Conservation (phyloP, 2,329 filamentous ascomycete genomes). For the Xylaria hypoxylon region DNA sequence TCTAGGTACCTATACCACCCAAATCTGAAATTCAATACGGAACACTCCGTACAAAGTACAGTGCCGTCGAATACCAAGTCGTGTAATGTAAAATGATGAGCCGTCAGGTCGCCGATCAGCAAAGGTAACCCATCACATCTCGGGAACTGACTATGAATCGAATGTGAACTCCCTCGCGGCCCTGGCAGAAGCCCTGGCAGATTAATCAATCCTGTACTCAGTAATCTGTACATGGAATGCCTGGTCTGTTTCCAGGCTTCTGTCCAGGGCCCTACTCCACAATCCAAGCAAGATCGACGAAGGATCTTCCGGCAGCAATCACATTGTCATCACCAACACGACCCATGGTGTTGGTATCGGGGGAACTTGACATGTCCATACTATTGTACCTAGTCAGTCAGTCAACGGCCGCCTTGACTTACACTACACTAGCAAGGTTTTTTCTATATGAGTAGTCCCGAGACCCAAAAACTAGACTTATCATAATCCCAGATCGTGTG, state of each 20-base stretch:
- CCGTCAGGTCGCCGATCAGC: slow-evolving; percentile 16
- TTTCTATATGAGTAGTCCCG: not conserved
- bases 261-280: not conserved
- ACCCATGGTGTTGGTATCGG: slow-evolving; percentile 10
- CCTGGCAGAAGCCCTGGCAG: not conserved
- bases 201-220: not conserved
- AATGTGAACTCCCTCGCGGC: not conserved
- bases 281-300: slow-evolving; percentile 1
- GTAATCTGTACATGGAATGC: not conserved
- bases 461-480: not conserved
- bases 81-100: slow-evolving; percentile 4
- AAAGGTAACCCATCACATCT: slow-evolving; percentile 11
- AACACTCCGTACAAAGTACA: slow-evolving; percentile 4
- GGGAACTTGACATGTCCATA: not conserved
- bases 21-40: not conserved
- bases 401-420: not conserved
- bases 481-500: slow-evolving; percentile 7
- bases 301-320: slow-evolving; percentile 16
- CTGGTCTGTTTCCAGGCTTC: not conserved
- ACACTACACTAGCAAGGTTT: too few species aligned
- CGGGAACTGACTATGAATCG: not conserved
- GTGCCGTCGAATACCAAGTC: not conserved
- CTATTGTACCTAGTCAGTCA: too few species aligned
- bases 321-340: slow-evolving; percentile 11
- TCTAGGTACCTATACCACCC: too few species aligned